Evolutionary conservation across 306 rosid species (phyloP).

Genomic region (Cajanus cajan): DNA sequence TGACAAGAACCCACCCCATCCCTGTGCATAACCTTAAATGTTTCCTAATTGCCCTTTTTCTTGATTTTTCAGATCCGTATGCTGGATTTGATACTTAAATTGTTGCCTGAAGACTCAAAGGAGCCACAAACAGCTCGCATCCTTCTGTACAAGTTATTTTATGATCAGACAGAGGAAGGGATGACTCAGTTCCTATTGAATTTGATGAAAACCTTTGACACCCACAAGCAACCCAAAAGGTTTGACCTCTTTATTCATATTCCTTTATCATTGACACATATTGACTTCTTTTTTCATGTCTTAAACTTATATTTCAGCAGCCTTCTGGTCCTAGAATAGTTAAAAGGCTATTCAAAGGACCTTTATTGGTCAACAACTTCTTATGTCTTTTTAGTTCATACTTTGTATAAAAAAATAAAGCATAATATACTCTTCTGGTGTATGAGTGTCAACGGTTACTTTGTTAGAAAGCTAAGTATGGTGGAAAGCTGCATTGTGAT

Average conservation of each 20-base stretch:
- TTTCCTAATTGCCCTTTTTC: slow-evolving; percentile 40
- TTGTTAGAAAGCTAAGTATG: not conserved
- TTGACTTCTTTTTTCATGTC: not conserved
- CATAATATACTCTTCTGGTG: not conserved
- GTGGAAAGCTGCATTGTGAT: not conserved
- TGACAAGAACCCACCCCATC: slow-evolving; percentile 11
- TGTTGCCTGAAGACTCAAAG: slow-evolving; percentile 73
- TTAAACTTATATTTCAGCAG: not conserved
- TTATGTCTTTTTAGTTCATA: not conserved
- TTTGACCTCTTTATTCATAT: slow-evolving; percentile 28
- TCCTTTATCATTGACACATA: not conserved
- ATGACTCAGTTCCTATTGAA: slow-evolving; percentile 82
- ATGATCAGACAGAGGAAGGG: slow-evolving; percentile 97
- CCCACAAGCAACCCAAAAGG: slow-evolving; percentile 90
- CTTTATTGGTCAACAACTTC: not conserved
- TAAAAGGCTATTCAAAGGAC: slow-evolving; percentile 7
- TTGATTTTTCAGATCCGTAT: slow-evolving; percentile 67
- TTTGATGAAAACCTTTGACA: slow-evolving; percentile 73
- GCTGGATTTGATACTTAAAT: slow-evolving; percentile 80
- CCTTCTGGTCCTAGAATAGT: slow-evolving; percentile 2
- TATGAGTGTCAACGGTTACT: not conserved
- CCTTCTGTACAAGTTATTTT: slow-evolving; percentile 90
- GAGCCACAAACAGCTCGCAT: slow-evolving; percentile 90
- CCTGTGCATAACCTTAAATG: slow-evolving; percentile 19
- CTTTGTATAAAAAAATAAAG: not conserved